phyloP scores from a whole-genome alignment of 2,329 filamentous ascomycete species.

The Trichocomaceae sp. region DNA sequence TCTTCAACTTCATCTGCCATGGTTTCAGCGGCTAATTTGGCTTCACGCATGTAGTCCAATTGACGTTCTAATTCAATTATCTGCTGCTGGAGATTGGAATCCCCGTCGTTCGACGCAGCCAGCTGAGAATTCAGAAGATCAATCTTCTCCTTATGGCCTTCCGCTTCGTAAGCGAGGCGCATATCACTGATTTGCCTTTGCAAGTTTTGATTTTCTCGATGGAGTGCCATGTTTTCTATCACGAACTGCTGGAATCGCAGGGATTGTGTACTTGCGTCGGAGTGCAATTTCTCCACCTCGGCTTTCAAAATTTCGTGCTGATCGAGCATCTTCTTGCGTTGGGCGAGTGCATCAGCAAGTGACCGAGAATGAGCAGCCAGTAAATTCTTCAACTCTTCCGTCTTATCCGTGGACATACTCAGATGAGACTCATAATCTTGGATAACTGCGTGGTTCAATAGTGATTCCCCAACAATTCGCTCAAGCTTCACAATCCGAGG shows the following conservation, averaged over 20 bases:
- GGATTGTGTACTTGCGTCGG: neutral
- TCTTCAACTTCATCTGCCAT: neutral
- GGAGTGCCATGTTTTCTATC: neutral
- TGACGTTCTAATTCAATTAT: neutral
- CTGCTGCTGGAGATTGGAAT: neutral
- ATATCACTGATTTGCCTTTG: neutral
- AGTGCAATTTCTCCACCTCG: neutral
- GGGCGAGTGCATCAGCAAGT: neutral
- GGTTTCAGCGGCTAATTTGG: neutral
- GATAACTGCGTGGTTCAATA: slow-evolving; percentile 1
- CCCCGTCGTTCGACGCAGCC: neutral
- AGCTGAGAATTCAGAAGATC: neutral
- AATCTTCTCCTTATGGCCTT: neutral
- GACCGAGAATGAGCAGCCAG: neutral
- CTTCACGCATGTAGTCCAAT: neutral
- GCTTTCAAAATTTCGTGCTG: neutral
- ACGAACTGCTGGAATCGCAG: neutral
- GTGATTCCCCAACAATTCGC: slow-evolving; percentile 4
- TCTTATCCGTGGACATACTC: neutral
- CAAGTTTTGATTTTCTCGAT: neutral
- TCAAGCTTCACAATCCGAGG: neutral
- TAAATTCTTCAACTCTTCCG: neutral
- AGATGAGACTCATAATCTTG: slow-evolving; percentile 2
- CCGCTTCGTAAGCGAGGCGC: neutral
- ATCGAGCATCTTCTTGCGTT: neutral